Evolutionary conservation across 495 filamentous ascomycete genomes (phyloP).

Genomic region (Penicillium turbatum): DNA sequence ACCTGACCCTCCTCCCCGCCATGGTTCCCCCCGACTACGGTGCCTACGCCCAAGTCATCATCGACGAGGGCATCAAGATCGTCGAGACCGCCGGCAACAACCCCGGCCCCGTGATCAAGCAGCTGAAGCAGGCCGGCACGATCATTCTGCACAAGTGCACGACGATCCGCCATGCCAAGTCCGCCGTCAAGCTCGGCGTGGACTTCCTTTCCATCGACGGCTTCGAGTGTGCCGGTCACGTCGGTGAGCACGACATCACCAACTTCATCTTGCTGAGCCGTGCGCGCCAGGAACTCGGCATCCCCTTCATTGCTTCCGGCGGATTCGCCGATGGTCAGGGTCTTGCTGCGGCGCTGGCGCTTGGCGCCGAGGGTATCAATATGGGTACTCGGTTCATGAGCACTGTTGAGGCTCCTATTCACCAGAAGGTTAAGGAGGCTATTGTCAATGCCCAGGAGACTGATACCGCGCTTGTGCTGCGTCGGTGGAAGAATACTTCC

Average conservation of each 20-base stretch:
- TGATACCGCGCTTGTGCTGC: conserved; percentile 82
- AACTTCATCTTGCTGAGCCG: conserved; percentile 91
- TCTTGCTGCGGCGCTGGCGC: conserved; percentile 81
- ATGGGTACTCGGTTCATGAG: conserved; percentile 94
- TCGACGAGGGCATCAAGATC: conserved; percentile 88
- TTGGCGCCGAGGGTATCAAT: conserved; percentile 94
- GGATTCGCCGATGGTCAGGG: conserved; percentile 96
- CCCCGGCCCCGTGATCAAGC: conserved; percentile 83
- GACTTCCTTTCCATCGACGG: conserved; percentile 97
- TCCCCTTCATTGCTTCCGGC: conserved; percentile 93
- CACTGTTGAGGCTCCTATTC: conserved; percentile 88
- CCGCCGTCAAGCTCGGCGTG: conserved; percentile 88
- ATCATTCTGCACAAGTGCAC: conserved; percentile 97
- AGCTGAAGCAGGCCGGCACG: conserved; percentile 74
- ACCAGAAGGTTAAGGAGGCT: conserved; percentile 85
- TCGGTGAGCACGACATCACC: conserved; percentile 94
- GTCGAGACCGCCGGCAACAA: conserved; percentile 97
- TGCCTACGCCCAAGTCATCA: conserved; percentile 87
- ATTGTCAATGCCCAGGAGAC: conserved; percentile 87
- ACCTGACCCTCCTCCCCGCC: conserved; percentile 90
- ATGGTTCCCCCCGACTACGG: conserved; percentile 85
- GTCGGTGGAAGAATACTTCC: conserved; percentile 90
- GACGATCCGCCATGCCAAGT: conserved; percentile 88
- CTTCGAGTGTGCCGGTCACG: conserved; percentile 95
- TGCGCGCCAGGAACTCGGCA: conserved; percentile 75